Evolutionary conservation across 768 basidiomycete genomes (phyloP), one percentile per base, ranked within the genome.

Genomic region (Amanita pallidorosea): DNA sequence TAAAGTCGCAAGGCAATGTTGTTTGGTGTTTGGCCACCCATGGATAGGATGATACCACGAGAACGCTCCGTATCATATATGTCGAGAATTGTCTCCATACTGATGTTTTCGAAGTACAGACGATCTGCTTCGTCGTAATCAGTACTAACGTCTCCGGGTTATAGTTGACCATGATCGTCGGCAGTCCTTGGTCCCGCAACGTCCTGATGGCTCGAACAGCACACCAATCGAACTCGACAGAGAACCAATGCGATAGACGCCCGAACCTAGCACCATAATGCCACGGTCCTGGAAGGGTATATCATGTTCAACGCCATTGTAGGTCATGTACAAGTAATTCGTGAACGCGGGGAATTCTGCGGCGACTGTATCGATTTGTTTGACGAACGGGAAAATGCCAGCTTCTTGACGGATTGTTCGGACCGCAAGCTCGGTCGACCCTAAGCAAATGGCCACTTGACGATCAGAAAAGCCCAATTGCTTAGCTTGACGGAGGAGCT

Each of bases 221-320:
- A 66, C 95, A 98, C 95, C 95, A 99, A 65, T 98, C 95, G 69
- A 99, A 98, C 70, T 99, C 95, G 66, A 99, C 95, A 4, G 94
- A 97, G 95, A 98, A 15, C 96, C 95, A 57, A 99, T 99, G 48
- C 96, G 85, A 68, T 99, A 99, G 2, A 97, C 95, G 52, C 96
- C 96, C 12, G 95, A 98, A 29, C 96, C 96, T 37, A 98, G 77
- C 3, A 98, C 96, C 80, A 98, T 95, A 54, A 98, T 84, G 56
- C 95, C 96, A 52, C 85, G 78, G 62, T 99, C 96, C 45, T 82
- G 67, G 70, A 99, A 99, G 5, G 71, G 65, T 57, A 98, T 67
- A 63, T 97, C 95, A 63, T 98, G 91, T 63, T 95, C 91, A 55
- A 84, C 70, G n/a, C 87, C 95, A 60, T 95, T 97, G 73, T 98